Base-by-base conservation (phyloP, 129 eudicot genomes). In the Calendula officinalis region DNA sequence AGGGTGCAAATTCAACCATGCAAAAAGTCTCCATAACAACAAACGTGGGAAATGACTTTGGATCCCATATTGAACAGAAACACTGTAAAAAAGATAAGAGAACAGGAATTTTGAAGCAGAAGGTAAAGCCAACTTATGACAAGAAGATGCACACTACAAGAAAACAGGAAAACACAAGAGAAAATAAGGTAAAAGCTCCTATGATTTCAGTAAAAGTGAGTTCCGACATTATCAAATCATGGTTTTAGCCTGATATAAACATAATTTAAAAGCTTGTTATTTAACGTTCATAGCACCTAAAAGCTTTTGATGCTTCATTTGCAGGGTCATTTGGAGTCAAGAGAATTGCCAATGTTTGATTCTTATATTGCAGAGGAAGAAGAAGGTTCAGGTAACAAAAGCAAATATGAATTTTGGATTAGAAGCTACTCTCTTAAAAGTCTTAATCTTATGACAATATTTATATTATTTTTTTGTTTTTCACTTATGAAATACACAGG, bases 381-480 rank as follows among this genome's bases (percentile, higher is more conserved):
- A 81, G 99, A 94, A 86, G 99, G 99, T 59, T 86, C 99, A 83
- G 99, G 99, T 94, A 80, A 58, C 7, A 48, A 45, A 63, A 48
- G 46, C 32, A 45, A 37, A 33, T 3, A 58, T 66, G 59, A 48
- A 38, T 49, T 22, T 44, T 15, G 40, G 48, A 5, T 56, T 38
- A 11, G 22, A 22, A 34, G 2, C 9, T 42, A 63, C 64, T 53
- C 56, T 36, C 11, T 56, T 46, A 59, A 41, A 35, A 52, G 12
- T 30, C 45, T 55, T 16, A 43, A 39, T 40, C 59, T 41, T 52
- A 11, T 44, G 52, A 12, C 17, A 50, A 60, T 53, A 7, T 30
- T 50, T 40, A 43, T 36, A 10, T 36, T 48, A 14, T 12, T 38
- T 22, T 16, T 4, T 13, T 62, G 56, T 62, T 47, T 55, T 42